Conservation (phyloP, 805 yeast genomes). For the Cyberlindnera xishuangbannaensis region DNA sequence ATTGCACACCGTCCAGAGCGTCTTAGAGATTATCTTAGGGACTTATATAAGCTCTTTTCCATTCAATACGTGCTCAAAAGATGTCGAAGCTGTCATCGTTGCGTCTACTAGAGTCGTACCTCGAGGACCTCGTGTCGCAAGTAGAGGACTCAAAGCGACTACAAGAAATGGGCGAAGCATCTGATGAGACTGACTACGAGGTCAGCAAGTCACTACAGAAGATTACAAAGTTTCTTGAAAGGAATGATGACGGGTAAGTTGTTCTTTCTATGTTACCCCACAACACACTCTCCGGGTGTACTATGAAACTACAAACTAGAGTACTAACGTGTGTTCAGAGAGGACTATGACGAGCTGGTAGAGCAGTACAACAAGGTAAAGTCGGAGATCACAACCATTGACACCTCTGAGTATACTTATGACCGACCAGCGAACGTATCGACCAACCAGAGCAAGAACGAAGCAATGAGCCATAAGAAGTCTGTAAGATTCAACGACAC, state of each 20-base stretch:
- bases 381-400: conserved; percentile 10
- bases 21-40: too few species aligned
- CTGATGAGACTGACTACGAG: conserved; percentile 20
- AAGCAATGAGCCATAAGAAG: conserved; percentile 14
- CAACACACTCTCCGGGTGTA: too few species aligned
- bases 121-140: conserved; percentile 22
- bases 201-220: conserved; percentile 19
- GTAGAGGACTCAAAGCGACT: conserved; percentile 22
- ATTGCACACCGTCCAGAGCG: too few species aligned
- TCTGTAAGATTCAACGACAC: conserved; percentile 26
- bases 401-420: conserved; percentile 17
- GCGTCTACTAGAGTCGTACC: conserved; percentile 23
- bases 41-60: too few species aligned
- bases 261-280: too few species aligned
- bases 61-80: neutral
- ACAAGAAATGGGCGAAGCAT: conserved; percentile 9
- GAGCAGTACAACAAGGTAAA: conserved; percentile 14
- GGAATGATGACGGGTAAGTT: conserved; percentile 25
- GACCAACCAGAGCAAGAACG: conserved; percentile 5
- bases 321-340: conserved; percentile 13
- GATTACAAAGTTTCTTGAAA: conserved; percentile 20
- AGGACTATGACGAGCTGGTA: conserved; percentile 24
- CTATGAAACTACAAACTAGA: neutral
- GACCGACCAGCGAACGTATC: conserved; percentile 8
- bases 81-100: conserved; percentile 20